phyloP scores from a whole-genome alignment of 2,329 filamentous ascomycete species.

The Claviceps maximensis region DNA sequence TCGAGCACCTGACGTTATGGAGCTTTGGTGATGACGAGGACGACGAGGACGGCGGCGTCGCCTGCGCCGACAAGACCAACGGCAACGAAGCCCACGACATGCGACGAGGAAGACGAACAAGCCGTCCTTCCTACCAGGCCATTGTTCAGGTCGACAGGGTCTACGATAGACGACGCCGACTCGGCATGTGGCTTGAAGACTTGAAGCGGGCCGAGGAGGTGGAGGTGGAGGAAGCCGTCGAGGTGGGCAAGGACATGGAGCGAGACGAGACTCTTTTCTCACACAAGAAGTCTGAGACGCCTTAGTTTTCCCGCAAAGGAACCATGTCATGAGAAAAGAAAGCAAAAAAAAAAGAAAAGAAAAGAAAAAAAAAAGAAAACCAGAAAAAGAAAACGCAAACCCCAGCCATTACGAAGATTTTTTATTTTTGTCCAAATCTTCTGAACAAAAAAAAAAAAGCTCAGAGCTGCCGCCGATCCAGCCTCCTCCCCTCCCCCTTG shows the following conservation, averaged over 20 bases:
- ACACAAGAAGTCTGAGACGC: neutral
- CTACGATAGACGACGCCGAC: slow-evolving; percentile 17
- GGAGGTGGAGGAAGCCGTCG: neutral
- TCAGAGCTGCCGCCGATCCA: too few species aligned
- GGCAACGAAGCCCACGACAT: neutral
- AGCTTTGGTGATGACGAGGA: slow-evolving; percentile 18
- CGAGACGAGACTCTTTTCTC: neutral
- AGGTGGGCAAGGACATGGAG: neutral
- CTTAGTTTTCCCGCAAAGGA: neutral
- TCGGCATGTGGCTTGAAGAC: slow-evolving; percentile 20
- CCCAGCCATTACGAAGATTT: too few species aligned
- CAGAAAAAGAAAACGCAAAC: neutral
- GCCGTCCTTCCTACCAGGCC: slow-evolving; percentile 5
- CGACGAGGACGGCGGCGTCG: neutral
- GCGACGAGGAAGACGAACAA: neutral
- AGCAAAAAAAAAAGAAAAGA: neutral
- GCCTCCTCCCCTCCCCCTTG: too few species aligned
- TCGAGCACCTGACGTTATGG: slow-evolving; percentile 21
- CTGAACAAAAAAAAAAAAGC: too few species aligned
- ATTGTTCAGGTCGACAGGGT: slow-evolving; percentile 4
- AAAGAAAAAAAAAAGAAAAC: neutral
- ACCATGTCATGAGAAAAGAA: neutral
- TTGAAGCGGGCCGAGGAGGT: slow-evolving; percentile 8
- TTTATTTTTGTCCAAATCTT: too few species aligned
- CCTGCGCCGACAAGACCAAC: neutral